Base-by-base conservation (phyloP, 257 asterid genomes). In the Solanum boliviense region DNA sequence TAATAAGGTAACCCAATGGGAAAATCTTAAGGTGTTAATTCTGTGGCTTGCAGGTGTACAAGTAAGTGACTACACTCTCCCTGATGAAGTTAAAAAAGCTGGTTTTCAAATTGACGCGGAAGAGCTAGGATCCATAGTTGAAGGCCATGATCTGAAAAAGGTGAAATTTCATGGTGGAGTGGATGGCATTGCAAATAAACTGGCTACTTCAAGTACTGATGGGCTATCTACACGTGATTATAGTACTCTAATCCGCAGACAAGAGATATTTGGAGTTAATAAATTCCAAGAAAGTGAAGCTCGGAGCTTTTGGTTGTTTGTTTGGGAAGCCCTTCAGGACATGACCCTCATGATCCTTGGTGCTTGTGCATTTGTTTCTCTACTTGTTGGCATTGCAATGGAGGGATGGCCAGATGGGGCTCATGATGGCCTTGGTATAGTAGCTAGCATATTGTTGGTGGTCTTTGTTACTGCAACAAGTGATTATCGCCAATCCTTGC, bases 351-450 rank as follows among this genome's bases (percentile, higher is more conserved):
- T 95, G 99, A 96, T 96, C 88, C 99, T 96, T 38, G 99, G 95
- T 13, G 93, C 91, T 5, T 96, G 98, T 72, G 99, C 99, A 1
- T 86, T 94, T 12, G 95, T 94, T 87, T 96, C 99, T 35, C 90
- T 96, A 18, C 81, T 95, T 9, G 98, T 96, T 39, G 99, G 99
- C 68, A 90, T 96, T 29, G 98, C 98, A 32, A 96, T 96, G 3
- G 98, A 96, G 86, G 99, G 98, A 86, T 96, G 99, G 99, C 98
- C 99, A 2, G 91, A 84, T 68, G 99, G 99, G 8, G 95, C 99
- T 85, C 99, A 96, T 34, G 99, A 96, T 87, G 99, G 99, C 11
- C 98, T 96, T 34, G 98, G 99, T 12, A 95, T 95, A 23, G 98
- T 92, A 20, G 98, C 98, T 16, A 96, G 99, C 88, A 95, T 96